Evolutionary conservation across 129 eudicot genomes (phyloP).

Genomic region (Rutidosis leptorrhynchoides): DNA sequence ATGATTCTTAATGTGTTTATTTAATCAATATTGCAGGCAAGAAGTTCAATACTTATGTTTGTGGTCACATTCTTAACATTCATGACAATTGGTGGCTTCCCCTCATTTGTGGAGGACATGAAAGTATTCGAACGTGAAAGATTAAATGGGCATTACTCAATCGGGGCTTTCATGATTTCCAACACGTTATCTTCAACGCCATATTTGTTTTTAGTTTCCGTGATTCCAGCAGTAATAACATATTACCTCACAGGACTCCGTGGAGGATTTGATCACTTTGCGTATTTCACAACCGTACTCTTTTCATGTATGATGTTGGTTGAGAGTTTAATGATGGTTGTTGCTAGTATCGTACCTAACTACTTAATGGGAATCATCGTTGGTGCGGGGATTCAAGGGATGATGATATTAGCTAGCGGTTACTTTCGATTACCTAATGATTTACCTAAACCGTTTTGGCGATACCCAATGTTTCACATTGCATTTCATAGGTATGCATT

Average conservation of each 20-base stretch:
- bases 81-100: conserved; percentile 72
- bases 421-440: conserved; percentile 39
- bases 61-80: conserved; percentile 53
- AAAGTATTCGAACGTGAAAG: conserved; percentile 59
- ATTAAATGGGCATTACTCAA: conserved; percentile 50
- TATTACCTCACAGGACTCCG: conserved; percentile 46
- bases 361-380: conserved; percentile 48
- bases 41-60: conserved; percentile 53
- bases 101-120: conserved; percentile 74
- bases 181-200: conserved; percentile 52
- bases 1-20: no score
- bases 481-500: conserved; percentile 38
- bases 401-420: conserved; percentile 44
- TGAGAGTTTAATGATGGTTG: conserved; percentile 59
- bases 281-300: conserved; percentile 36
- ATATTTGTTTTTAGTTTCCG: conserved; percentile 32
- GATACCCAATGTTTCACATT: conserved; percentile 42
- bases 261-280: conserved; percentile 33
- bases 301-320: conserved; percentile 41
- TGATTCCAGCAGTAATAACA: conserved; percentile 39
- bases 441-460: conserved; percentile 34
- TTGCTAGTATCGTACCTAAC: conserved; percentile 53
- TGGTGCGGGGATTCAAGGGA: conserved; percentile 52
- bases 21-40: conserved; percentile 57
- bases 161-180: conserved; percentile 36